Base-by-base conservation (phyloP, 345 rosid species). In the Rhizophora apiculata region DNA sequence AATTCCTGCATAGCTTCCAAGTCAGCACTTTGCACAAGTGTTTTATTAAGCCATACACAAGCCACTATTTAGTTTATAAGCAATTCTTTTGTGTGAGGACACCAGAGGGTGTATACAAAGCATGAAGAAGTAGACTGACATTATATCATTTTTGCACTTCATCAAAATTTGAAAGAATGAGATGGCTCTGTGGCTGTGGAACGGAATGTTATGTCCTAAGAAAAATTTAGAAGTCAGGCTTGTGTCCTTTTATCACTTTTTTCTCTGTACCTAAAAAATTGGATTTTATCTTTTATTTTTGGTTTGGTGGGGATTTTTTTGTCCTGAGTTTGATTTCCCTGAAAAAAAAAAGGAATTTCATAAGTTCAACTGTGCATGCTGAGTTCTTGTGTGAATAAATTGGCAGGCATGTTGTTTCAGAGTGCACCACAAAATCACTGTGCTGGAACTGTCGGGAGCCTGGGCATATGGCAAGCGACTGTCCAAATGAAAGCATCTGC, bases 401-500 rank as follows among this genome's bases (percentile, higher is more conserved):
- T 80, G 69, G 69, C 82, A 95, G 99, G 86, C 97, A 95, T 74
- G 86, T 95, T 79, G 96, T 96, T 62, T 86, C 87, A 8, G 97
- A 95, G 72, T 95, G 99, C 90, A 87, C 92, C 13, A 90, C 93
- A 11, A 91, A 95, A 76, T 82, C 92, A 1, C 68, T 93, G 54
- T 95, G 99, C 58, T 95, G 97, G 97, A 95, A 95, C 78, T 95
- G 97, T 56, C 83, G 96, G 62, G 99, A 92, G 67, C 96, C 96
- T 2, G 97, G 99, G 24, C 99, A 95, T 70, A 82, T 87, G 78
- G 96, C 96, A 52, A 74, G 83, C 70, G 76, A 81, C 78, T 95
- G 99, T 68, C 85, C 93, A 21, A 95, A 95, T 70, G 97, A 95
- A 79, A 92, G 92, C 74, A 86, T 95, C 85, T 95, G 99, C 82